These are phyloP conservation scores for Kazachstania kunashirensis DNA, from an alignment of 805 yeast species.

Conservation along the genomic window DNA sequence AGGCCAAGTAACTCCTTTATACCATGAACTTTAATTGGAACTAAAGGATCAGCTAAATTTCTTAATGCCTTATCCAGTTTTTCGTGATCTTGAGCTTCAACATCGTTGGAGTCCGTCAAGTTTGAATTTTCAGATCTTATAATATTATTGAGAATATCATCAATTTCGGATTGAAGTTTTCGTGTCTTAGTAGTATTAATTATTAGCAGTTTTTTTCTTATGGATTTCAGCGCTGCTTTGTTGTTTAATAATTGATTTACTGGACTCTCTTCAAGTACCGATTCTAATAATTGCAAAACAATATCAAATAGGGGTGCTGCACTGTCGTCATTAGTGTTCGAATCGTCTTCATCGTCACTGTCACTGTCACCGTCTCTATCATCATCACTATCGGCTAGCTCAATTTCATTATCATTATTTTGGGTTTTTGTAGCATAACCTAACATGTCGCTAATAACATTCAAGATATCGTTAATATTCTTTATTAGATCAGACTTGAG, in stretches of 20 bases:
- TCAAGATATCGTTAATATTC: constrained; percentile 46
- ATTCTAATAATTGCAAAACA: constrained; percentile 32
- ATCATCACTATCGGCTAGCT: constrained; percentile 15
- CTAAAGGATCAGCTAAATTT: constrained; percentile 63
- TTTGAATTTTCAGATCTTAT: neutral
- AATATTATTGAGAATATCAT: neutral
- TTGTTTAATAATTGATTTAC: constrained; percentile 11
- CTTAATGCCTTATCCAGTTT: constrained; percentile 50
- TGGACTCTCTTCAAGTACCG: constrained; percentile 29
- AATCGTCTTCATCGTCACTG: constrained; percentile 2
- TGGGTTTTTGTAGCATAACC: constrained; percentile 17
- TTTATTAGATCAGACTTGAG: constrained; percentile 42
- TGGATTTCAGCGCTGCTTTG: constrained; percentile 22
- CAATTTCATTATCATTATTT: constrained; percentile 21
- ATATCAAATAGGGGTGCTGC: constrained; percentile 11
- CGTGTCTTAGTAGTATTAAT: too few relatives aligned
- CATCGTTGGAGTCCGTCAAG: too few relatives aligned
- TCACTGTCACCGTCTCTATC: constrained; percentile 27
- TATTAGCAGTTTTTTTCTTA: constrained; percentile 18
- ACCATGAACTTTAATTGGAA: constrained; percentile 85
- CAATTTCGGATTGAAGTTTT: too few relatives aligned
- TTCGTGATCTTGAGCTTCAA: constrained; percentile 9
- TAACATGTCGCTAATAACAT: constrained; percentile 38
- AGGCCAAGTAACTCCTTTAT: constrained; percentile 52
- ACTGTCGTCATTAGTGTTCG: neutral